Conservation (phyloP, 1,284 basidiomycete genomes). For the Papiliotrema laurentii region DNA sequence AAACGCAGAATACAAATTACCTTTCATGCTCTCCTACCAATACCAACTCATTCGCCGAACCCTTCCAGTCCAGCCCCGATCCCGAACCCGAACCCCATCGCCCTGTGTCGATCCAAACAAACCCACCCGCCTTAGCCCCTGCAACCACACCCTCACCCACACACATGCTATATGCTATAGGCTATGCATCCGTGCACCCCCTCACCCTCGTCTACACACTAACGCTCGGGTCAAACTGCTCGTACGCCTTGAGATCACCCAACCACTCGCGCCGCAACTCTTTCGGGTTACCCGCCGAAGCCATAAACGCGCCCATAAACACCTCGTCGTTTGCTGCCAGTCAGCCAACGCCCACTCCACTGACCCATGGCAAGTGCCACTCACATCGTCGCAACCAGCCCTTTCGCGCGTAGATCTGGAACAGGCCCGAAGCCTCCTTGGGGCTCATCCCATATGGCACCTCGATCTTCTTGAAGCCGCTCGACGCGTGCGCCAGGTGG, state of each 20-base stretch:
- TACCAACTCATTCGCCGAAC: too few relatives aligned
- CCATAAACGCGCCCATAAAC: conserved; percentile 37
- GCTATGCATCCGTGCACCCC: too few relatives aligned
- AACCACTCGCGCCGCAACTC: conserved; percentile 10
- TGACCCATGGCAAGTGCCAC: conserved; percentile 7
- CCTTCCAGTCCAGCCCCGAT: too few relatives aligned
- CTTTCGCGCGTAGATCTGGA: conserved; percentile 41
- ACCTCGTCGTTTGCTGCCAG: conserved; percentile 37
- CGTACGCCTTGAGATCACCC: neutral
- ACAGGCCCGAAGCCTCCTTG: conserved; percentile 46
- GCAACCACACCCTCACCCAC: too few relatives aligned
- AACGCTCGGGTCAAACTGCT: neutral
- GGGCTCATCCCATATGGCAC: conserved; percentile 38
- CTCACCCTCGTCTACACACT: too few relatives aligned
- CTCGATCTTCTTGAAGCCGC: conserved; percentile 31
- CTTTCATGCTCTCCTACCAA: too few relatives aligned
- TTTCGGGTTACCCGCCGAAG: conserved; percentile 38
- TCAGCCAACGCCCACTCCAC: conserved; percentile 1
- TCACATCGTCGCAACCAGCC: conserved; percentile 34
- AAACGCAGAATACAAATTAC: too few relatives aligned
- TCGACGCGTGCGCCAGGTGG: conserved; percentile 34
- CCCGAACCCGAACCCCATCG: too few relatives aligned
- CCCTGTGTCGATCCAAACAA: too few relatives aligned
- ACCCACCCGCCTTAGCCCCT: too few relatives aligned
- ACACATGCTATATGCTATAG: too few relatives aligned